phyloP scores from a whole-genome alignment of 1,284 basidiomycete species.

The Papiliotrema laurentii region DNA sequence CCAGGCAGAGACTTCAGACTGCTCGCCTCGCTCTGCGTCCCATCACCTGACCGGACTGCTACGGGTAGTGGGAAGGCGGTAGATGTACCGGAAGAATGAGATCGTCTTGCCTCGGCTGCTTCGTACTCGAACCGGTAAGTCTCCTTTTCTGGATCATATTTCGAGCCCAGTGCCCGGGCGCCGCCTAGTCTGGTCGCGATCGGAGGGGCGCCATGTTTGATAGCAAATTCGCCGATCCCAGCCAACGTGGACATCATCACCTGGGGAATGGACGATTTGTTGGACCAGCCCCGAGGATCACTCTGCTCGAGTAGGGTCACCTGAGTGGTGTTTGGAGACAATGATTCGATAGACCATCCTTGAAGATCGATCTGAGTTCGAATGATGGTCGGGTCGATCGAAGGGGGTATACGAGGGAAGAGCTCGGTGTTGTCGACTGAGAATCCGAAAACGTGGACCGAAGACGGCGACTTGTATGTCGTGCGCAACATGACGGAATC shows the following conservation, averaged over 20 bases:
- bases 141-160: conserved; percentile 83
- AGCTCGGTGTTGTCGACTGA: conserved; percentile 84
- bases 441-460: conserved; percentile 93
- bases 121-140: conserved; percentile 84
- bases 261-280: conserved; percentile 86
- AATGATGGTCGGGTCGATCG: conserved; percentile 67
- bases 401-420: conserved; percentile 72
- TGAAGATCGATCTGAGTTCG: conserved; percentile 92
- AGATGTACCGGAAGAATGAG: conserved; percentile 44
- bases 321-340: conserved; percentile 92
- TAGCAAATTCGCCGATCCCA: conserved; percentile 87
- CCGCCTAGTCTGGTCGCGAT: conserved; percentile 76
- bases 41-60: conserved; percentile 18
- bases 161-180: conserved; percentile 65
- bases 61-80: conserved; percentile 38
- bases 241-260: conserved; percentile 84
- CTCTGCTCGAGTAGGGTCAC: conserved; percentile 94
- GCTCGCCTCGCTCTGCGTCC: conserved; percentile 14
- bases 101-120: conserved; percentile 56
- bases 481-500: conserved; percentile 90
- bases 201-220: conserved; percentile 91
- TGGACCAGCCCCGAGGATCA: conserved; percentile 95
- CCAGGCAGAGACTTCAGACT: conserved; percentile 20
- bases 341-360: conserved; percentile 93
- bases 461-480: conserved; percentile 92